These are phyloP conservation scores for Bidens hawaiensis DNA, from an alignment of 140 eudicot genomes.

Conservation along the genomic window DNA sequence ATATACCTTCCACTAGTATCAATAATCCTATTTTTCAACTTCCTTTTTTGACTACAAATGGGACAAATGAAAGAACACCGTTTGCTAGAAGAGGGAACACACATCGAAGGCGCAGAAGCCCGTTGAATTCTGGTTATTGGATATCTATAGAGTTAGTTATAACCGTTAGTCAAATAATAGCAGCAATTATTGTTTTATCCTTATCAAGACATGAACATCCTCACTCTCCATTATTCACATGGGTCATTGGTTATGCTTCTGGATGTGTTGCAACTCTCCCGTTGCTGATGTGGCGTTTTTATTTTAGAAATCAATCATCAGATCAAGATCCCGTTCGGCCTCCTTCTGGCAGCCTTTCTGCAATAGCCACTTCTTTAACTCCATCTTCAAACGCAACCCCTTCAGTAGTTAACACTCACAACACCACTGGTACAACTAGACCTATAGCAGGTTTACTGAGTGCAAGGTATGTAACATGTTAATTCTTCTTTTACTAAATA, in stretches of 20 bases:
- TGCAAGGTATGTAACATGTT: conserved; percentile 44
- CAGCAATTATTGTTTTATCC: conserved; percentile 68
- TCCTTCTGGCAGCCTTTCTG: conserved; percentile 32
- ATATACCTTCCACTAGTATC: conserved; percentile 58
- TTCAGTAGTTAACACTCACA: conserved; percentile 35
- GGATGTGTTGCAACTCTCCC: conserved; percentile 96
- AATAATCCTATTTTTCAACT: conserved; percentile 48
- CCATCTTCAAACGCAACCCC: conserved; percentile 42
- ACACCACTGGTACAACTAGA: conserved; percentile 30
- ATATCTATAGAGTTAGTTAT: conserved; percentile 79
- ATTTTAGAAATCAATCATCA: conserved; percentile 58
- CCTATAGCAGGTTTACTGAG: conserved; percentile 20
- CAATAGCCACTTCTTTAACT: conserved; percentile 33
- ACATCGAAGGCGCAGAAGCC: conserved; percentile 73
- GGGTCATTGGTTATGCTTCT: conserved; percentile 94
- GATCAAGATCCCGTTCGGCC: conserved; percentile 70
- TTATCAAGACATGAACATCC: conserved; percentile 78
- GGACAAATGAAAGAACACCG: conserved; percentile 41
- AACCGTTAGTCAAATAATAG: conserved; percentile 79
- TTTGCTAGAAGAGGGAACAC: conserved; percentile 63
- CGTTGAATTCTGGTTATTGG: conserved; percentile 89
- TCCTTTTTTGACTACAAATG: conserved; percentile 42
- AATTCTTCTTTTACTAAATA: not conserved
- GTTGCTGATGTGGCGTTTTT: conserved; percentile 83
- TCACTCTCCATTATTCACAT: conserved; percentile 69